These are phyloP conservation scores for Fusarium duplospermum DNA, from an alignment of 2,329 filamentous ascomycete genomes.

Conservation along the genomic window DNA sequence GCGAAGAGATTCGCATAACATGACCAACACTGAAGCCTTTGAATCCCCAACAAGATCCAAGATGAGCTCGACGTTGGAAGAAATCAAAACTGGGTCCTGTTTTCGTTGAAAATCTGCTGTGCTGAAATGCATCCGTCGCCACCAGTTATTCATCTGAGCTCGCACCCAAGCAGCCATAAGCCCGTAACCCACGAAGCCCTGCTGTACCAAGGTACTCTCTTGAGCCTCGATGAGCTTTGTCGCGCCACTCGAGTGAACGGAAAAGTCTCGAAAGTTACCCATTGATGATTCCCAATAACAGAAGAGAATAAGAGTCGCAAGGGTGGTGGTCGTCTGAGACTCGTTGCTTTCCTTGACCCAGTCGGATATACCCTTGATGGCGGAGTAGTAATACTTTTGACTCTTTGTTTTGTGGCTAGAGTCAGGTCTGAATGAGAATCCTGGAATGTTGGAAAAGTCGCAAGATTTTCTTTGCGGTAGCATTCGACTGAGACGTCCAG, in stretches of 20 bases:
- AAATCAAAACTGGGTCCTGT: neutral
- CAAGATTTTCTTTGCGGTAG: constrained; percentile 4
- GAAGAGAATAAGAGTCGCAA: constrained; percentile 33
- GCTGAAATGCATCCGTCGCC: constrained; percentile 38
- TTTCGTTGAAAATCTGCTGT: constrained; percentile 23
- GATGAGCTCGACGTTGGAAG: neutral
- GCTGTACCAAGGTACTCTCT: neutral
- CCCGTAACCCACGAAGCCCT: neutral
- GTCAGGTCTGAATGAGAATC: constrained; percentile 6
- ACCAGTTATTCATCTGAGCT: constrained; percentile 40
- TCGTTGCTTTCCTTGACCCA: neutral
- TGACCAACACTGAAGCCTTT: constrained; percentile 1
- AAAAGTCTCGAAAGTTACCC: constrained; percentile 37
- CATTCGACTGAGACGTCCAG: constrained; percentile 18
- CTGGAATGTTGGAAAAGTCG: neutral
- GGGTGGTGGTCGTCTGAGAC: neutral
- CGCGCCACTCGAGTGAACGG: constrained; percentile 21
- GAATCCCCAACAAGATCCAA: neutral
- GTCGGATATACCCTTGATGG: neutral
- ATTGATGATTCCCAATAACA: constrained; percentile 40
- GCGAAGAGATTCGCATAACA: constrained; percentile 19
- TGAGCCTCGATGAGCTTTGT: neutral
- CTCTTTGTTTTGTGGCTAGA: constrained; percentile 1
- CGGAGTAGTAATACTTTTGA: constrained; percentile 17
- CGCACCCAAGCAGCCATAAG: constrained; percentile 32